These are phyloP conservation scores for Cladophialophora bantiana DNA, from an alignment of 2,329 filamentous ascomycete genomes.

Conservation along the genomic window DNA sequence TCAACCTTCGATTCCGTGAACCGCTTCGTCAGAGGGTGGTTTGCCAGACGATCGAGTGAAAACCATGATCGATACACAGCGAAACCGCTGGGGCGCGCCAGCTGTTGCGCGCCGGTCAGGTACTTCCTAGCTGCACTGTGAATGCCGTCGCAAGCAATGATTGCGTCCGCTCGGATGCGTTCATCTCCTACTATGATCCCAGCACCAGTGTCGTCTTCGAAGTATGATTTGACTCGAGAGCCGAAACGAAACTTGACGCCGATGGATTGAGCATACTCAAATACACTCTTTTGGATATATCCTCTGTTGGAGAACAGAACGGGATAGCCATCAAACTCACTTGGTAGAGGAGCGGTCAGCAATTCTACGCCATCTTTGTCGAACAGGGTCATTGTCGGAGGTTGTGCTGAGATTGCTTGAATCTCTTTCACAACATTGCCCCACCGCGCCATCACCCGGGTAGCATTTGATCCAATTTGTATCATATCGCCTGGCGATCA, in stretches of 20 bases:
- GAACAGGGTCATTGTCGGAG: slow-evolving; percentile 39
- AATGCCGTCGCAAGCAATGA: slow-evolving; percentile 41
- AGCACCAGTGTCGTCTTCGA: slow-evolving; percentile 41
- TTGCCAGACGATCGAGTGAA: not conserved
- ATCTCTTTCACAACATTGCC: slow-evolving; percentile 5
- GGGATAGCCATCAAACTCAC: slow-evolving; percentile 40
- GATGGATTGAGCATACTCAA: slow-evolving; percentile 38
- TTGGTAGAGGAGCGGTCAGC: slow-evolving; percentile 43
- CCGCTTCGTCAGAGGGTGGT: not conserved
- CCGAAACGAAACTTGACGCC: slow-evolving; percentile 44
- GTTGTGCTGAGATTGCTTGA: not conserved
- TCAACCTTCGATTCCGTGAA: not conserved
- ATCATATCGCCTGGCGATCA: slow-evolving; percentile 14
- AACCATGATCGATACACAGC: slow-evolving; percentile 31
- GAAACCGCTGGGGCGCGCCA: slow-evolving; percentile 43
- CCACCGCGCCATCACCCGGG: slow-evolving; percentile 8
- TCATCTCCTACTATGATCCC: slow-evolving; percentile 43
- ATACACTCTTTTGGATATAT: slow-evolving; percentile 44
- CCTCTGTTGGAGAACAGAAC: slow-evolving; percentile 45
- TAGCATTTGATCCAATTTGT: slow-evolving; percentile 10
- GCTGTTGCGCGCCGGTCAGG: slow-evolving; percentile 48
- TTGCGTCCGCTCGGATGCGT: slow-evolving; percentile 45
- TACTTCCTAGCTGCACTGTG: slow-evolving; percentile 45
- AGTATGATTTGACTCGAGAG: slow-evolving; percentile 42
- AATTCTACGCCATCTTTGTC: slow-evolving; percentile 43